Percentiles rank a stretch among this genome's conserved stretches.
Evolutionary conservation across 257 asterid species (phyloP).

Genomic region (Capsicum rhomboideum): DNA sequence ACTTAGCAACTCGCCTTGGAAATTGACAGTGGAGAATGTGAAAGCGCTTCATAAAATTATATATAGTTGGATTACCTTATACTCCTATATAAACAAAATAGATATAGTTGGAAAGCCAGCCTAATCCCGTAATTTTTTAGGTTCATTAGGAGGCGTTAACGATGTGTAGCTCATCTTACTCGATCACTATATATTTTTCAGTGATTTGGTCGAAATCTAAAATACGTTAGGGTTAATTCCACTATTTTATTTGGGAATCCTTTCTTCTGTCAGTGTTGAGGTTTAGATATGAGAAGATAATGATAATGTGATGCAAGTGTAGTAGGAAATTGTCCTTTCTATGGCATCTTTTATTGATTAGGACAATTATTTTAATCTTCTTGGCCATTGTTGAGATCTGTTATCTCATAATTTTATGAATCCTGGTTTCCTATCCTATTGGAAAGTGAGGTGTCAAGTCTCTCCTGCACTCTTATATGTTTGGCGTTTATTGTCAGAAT

Average conservation of each 20-base stretch:
- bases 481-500: neutral
- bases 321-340: neutral
- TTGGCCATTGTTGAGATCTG: neutral
- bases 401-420: neutral
- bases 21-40: neutral
- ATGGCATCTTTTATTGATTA: neutral
- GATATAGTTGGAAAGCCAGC: neutral
- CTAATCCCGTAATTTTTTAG: neutral
- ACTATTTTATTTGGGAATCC: neutral
- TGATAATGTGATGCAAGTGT: neutral
- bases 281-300: neutral
- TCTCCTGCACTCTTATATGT: neutral
- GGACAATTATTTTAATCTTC: neutral
- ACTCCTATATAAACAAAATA: neutral
- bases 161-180: neutral
- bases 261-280: neutral
- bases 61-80: neutral
- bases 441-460: neutral
- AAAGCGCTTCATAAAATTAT: neutral
- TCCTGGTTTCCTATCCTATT: neutral
- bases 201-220: neutral
- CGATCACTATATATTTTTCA: neutral
- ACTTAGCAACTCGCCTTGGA: neutral
- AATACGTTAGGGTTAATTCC: neutral
- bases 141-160: neutral